Evolutionary conservation across 495 filamentous ascomycete genomes (phyloP), one percentile per base, ranked within the genome.

Genomic region (Penicillium arizonense): DNA sequence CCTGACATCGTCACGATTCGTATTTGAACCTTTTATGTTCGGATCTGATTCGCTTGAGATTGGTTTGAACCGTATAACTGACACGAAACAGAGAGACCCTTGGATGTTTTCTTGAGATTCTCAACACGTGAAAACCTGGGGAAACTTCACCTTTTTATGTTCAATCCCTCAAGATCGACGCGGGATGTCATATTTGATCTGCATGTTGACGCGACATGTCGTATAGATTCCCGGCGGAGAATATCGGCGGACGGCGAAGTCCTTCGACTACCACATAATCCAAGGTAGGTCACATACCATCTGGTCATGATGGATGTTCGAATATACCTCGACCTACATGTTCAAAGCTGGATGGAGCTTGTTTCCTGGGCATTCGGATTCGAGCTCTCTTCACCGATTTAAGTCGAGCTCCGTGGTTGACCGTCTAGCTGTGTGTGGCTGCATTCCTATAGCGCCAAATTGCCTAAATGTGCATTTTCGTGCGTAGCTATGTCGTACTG

Each of bases 1-100:
- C 47, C 34, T 11, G 42, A 23, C 52, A 59, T 59, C 3, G 43
- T 55, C 47, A 12, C 5, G 42, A 3, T 36, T 36, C 40, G 42
- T 32, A 33, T 21, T 40, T 10, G 37, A 21, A 40, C 8, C n/a
- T 40, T 40, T 8, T 18, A 21, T 30, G 13, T 18, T 18, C 36
- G 1, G 38, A 40, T 40, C 4, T 6, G 23, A 24, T 24, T 24
- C 5, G 39, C 13, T 24, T 42, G 18, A 10, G 13, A 20, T 21
- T 23, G 16, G 7, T 40, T 14, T 40, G 18, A 21, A 20, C 4
- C 14, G 37, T 40, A 40, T 40, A 5, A 3, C 9, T 42, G 18
- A 20, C 18, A 24, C 39, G 13, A 23, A 28, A 24, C 8, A 24
- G 8, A 23, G 6, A 42, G 28, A 30, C 28, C 9, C 28, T 23